Base-by-base conservation (phyloP, 805 yeast species). In the Starmera pachycereana region DNA sequence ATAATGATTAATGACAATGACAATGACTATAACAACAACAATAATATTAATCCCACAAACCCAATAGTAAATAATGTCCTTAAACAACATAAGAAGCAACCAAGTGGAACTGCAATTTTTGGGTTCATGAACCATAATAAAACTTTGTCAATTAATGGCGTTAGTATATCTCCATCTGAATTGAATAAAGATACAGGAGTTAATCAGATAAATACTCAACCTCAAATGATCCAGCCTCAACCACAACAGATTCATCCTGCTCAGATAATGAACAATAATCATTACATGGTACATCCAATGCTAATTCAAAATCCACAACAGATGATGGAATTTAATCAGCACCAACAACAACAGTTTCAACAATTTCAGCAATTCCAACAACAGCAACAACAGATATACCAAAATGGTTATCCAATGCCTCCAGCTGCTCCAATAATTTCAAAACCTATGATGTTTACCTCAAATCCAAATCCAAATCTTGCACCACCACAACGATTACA, bases 91-190 rank as follows among this genome's bases (percentile, higher is more conserved):
- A 60, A 70, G 39, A 71, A 85, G 47, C 75, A 76, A 42, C 66
- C 74, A 14, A 80, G 88, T 62, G 94, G 94, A 12, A 80, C 90
- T 4, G 90, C 84, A 3, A 82, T 83, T 25, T 83, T 83, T 58
- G 94, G 94, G 0, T 82, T 72, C 48, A 62, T 69, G 8, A 77
- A 75, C 36, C 89, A 82, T 54, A 69, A 70, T 43, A 72, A 74
- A 42, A 81, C 76, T 36, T 57, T 82, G 31, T 75, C 84, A 3
- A 69, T 82, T 36, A 33, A 16, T 34, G 35, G 30, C 14, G 13
- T n/a, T 6, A n/a, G n/a, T 12, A 30, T 30, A 8, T 33, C 35
- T 11, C 22, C 29, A 31, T 10, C 39, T 12, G 35, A 37, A 16
- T 40, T 32, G 25, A 47, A 46, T 22, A 49, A 48, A 33, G 57